Conservation (phyloP, 2,329 filamentous ascomycete species). For the Zasmidium cellare region DNA sequence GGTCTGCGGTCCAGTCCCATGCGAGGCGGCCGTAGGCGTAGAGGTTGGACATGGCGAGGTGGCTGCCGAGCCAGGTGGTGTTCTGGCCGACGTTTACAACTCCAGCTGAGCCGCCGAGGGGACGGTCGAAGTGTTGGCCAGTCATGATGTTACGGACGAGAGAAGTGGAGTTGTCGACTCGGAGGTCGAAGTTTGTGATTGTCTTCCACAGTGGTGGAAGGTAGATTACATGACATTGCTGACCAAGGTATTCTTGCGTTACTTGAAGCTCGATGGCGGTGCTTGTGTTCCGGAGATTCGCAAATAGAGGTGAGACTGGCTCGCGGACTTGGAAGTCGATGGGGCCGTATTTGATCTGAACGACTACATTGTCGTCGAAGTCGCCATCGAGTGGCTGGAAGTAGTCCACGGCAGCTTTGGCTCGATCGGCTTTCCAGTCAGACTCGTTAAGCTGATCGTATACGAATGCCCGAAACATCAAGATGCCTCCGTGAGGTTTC, state of each 20-base stretch:
- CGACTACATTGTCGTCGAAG: conserved; percentile 69
- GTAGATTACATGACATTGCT: conserved; percentile 69
- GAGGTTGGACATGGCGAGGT: conserved; percentile 69
- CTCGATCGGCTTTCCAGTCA: conserved; percentile 67
- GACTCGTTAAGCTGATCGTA: conserved; percentile 62
- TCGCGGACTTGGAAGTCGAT: conserved; percentile 75
- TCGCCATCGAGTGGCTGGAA: conserved; percentile 64
- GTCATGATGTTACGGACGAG: conserved; percentile 61
- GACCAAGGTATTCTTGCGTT: conserved; percentile 69
- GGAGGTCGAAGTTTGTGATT: conserved; percentile 66
- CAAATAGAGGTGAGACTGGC: conserved; percentile 65
- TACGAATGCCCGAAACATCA: conserved; percentile 73
- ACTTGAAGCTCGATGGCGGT: conserved; percentile 66
- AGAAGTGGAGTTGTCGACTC: conserved; percentile 58
- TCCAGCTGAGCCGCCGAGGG: conserved; percentile 62
- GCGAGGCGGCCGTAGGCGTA: conserved; percentile 69
- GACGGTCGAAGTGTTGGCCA: conserved; percentile 59
- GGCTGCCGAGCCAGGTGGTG: conserved; percentile 67
- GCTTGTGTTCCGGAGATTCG: conserved; percentile 48
- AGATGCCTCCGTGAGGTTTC: conserved; percentile 59
- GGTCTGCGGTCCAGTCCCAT: conserved; percentile 59
- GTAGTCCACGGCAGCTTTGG: conserved; percentile 68
- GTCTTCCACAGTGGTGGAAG: conserved; percentile 68
- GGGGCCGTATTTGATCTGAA: conserved; percentile 73
- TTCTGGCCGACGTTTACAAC: conserved; percentile 69